Conservation (phyloP, 805 yeast genomes). For the Kodamaea kaohsiungensis region DNA sequence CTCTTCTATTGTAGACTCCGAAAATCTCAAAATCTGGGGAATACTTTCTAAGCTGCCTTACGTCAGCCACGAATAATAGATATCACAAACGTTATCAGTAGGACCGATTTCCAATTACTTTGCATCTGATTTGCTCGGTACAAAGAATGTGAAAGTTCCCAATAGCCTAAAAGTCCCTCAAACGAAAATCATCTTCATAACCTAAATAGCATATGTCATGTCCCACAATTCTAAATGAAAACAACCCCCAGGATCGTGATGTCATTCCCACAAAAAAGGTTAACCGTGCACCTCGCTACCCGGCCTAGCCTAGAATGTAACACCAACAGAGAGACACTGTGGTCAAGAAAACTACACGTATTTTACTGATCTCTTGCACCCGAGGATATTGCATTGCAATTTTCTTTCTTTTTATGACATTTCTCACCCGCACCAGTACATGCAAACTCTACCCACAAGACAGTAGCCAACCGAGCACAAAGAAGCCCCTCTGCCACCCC, state of each 20-base stretch:
- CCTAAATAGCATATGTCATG: no score
- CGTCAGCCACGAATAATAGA: neutral
- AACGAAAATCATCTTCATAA: neutral
- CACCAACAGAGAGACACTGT: neutral
- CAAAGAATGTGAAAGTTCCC: neutral
- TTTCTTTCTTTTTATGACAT: constrained; percentile 3
- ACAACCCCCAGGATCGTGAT: neutral
- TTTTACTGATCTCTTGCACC: neutral
- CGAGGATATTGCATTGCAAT: neutral
- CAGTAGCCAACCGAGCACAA: constrained; percentile 1
- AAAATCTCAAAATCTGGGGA: neutral
- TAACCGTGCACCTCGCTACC: neutral
- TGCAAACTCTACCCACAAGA: neutral
- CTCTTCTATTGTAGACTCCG: neutral
- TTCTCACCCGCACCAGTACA: constrained; percentile 6
- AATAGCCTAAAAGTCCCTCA: neutral
- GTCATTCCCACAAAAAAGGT: neutral
- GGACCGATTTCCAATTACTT: no score
- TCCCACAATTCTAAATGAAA: no score
- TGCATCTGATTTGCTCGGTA: neutral
- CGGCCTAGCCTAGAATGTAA: neutral
- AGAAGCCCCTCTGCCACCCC: neutral
- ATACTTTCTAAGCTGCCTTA: no score
- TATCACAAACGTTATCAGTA: neutral
- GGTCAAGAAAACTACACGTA: neutral